Conservation (phyloP, 257 asterid species). For the Eustoma russellianum region DNA sequence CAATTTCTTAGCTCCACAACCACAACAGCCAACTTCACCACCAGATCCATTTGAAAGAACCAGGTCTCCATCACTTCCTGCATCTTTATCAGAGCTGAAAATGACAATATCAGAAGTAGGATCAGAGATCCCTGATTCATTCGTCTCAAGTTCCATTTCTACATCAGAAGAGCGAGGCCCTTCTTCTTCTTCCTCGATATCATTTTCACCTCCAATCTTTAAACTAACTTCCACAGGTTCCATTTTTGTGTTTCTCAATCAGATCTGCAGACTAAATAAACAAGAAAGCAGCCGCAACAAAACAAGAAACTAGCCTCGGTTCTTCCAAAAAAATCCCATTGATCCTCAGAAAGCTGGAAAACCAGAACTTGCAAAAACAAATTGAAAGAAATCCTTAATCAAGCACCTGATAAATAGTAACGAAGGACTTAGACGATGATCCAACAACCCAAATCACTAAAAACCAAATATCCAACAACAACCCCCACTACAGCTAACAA, state of each 20-base stretch:
- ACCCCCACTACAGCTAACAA: not conserved
- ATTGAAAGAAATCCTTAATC: not conserved
- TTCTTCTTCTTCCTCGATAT: constrained; percentile 12
- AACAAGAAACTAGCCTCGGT: not conserved
- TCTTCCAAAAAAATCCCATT: constrained; percentile 5
- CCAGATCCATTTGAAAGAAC: constrained; percentile 39
- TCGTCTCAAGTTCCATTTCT: constrained; percentile 57
- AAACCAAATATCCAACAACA: not conserved
- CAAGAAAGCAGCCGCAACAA: not conserved
- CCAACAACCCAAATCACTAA: not conserved
- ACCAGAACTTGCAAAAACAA: not conserved
- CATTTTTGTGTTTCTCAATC: constrained; percentile 14
- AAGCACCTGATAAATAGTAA: not conserved
- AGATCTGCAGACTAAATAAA: constrained; percentile 7
- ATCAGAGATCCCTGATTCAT: constrained; percentile 23
- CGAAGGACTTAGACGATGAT: constrained; percentile 1
- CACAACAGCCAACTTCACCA: constrained; percentile 28
- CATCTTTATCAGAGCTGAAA: constrained; percentile 36
- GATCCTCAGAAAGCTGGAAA: not conserved
- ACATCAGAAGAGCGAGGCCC: constrained; percentile 38
- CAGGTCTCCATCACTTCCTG: constrained; percentile 50
- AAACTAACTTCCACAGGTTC: constrained; percentile 15
- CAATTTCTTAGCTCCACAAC: constrained; percentile 77
- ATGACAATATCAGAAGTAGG: constrained; percentile 20
- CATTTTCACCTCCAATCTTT: constrained; percentile 9